Evolutionary conservation across 2,329 filamentous ascomycete species (phyloP).

Genomic region (Zalaria sp.): DNA sequence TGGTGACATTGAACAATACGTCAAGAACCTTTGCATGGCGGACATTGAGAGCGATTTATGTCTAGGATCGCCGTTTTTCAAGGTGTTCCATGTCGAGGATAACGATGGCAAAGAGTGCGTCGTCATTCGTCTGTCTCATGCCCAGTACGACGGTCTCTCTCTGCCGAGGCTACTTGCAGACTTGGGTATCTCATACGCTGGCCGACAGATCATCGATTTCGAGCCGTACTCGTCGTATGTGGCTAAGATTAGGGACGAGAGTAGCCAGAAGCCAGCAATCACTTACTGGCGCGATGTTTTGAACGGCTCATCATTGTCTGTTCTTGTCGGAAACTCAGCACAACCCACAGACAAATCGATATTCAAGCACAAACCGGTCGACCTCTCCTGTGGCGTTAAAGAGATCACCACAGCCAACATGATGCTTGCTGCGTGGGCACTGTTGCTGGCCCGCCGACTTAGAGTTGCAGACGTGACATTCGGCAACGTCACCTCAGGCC

Average conservation of each 20-base stretch:
- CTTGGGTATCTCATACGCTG: slow-evolving; percentile 29
- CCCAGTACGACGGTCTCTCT: slow-evolving; percentile 33
- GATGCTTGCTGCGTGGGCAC: slow-evolving; percentile 44
- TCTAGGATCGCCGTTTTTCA: slow-evolving; percentile 8
- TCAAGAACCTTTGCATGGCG: slow-evolving; percentile 3
- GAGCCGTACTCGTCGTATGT: slow-evolving; percentile 3
- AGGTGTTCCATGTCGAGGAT: slow-evolving; percentile 10
- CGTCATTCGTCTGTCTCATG: slow-evolving; percentile 17
- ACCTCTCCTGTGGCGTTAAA: slow-evolving; percentile 6
- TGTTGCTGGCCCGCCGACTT: slow-evolving; percentile 38
- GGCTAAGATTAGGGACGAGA: not conserved
- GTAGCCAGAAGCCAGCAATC: slow-evolving; percentile 12
- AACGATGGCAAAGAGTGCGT: slow-evolving; percentile 14
- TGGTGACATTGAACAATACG: slow-evolving; percentile 5
- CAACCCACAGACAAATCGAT: slow-evolving; percentile 13
- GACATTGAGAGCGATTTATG: slow-evolving; percentile 4
- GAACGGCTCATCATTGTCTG: slow-evolving; percentile 35
- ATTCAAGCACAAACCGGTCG: slow-evolving; percentile 20
- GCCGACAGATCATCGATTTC: not conserved
- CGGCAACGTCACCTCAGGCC: slow-evolving; percentile 50
- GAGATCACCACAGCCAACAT: slow-evolving; percentile 22
- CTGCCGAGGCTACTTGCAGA: slow-evolving; percentile 40
- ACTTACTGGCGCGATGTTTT: slow-evolving; percentile 50
- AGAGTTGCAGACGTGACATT: slow-evolving; percentile 40
- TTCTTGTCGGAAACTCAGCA: slow-evolving; percentile 5